Evolutionary conservation across 2,329 filamentous ascomycete species (phyloP).

Genomic region (Talaromyces funiculosus): DNA sequence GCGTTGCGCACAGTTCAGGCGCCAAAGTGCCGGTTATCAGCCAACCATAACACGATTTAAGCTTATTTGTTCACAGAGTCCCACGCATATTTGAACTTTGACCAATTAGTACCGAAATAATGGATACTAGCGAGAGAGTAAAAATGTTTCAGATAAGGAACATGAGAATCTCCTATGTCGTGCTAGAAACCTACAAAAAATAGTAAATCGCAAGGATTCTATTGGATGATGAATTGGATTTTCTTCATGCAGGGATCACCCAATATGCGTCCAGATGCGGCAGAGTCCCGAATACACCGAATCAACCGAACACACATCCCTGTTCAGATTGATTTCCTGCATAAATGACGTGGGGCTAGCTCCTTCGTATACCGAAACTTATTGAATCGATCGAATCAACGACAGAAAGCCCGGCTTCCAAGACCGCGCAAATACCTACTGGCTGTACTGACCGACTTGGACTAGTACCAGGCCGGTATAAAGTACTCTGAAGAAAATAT

Average conservation of each 20-base stretch:
- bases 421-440: neutral
- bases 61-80: neutral
- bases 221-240: neutral
- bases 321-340: neutral
- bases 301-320: neutral
- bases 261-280: neutral
- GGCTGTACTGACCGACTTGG: neutral
- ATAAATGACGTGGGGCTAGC: neutral
- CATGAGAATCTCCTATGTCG: neutral
- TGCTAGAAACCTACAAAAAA: neutral
- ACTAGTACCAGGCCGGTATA: no score
- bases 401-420: neutral
- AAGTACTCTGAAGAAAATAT: neutral
- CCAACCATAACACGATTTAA: slow-evolving; percentile 7
- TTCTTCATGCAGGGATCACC: slow-evolving; percentile 1
- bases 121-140: neutral
- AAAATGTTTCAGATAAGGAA: no score
- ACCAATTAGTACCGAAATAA: neutral
- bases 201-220: neutral
- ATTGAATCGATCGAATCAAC: neutral
- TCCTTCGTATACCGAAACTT: neutral
- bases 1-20: neutral
- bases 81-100: neutral
- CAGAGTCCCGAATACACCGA: slow-evolving; percentile 5
- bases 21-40: neutral